These are phyloP conservation scores for Amesomyces nigricolor DNA, from an alignment of 2,329 filamentous ascomycete species.

Conservation along the genomic window DNA sequence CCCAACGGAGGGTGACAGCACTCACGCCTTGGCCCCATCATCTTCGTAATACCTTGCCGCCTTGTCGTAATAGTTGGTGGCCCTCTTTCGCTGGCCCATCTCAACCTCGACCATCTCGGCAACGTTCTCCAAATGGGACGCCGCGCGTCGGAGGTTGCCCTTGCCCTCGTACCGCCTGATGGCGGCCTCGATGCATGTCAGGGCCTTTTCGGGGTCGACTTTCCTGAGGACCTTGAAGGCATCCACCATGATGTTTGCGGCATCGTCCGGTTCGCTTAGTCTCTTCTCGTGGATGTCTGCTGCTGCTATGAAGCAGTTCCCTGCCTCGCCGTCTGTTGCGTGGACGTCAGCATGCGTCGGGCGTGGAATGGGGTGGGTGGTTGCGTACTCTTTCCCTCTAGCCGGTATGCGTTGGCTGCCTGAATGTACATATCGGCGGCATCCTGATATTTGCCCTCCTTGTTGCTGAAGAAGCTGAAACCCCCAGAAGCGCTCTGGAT, in stretches of 20 bases:
- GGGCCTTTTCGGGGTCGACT: slow-evolving; percentile 75
- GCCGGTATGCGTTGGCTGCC: slow-evolving; percentile 85
- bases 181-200: slow-evolving; percentile 69
- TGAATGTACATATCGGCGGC: slow-evolving; percentile 83
- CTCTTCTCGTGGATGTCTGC: slow-evolving; percentile 74
- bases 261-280: slow-evolving; percentile 87
- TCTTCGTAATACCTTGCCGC: slow-evolving; percentile 86
- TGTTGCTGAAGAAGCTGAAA: slow-evolving; percentile 84
- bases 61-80: slow-evolving; percentile 76
- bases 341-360: background rate
- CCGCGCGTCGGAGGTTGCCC: slow-evolving; percentile 86
- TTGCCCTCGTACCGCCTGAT: slow-evolving; percentile 83
- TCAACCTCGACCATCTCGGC: slow-evolving; percentile 83
- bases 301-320: slow-evolving; percentile 78
- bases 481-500: slow-evolving; percentile 68
- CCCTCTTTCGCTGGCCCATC: slow-evolving; percentile 69
- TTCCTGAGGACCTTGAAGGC: slow-evolving; percentile 95
- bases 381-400: slow-evolving; percentile 70
- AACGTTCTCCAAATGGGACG: slow-evolving; percentile 82
- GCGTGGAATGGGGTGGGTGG: background rate
- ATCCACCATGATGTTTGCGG: slow-evolving; percentile 80
- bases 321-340: slow-evolving; percentile 71
- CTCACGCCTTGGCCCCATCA: slow-evolving; percentile 77
- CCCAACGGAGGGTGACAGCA: slow-evolving; percentile 24
- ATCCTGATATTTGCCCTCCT: slow-evolving; percentile 82